Conservation (phyloP, 441 rosid genomes). For the Brassica hybrid region DNA sequence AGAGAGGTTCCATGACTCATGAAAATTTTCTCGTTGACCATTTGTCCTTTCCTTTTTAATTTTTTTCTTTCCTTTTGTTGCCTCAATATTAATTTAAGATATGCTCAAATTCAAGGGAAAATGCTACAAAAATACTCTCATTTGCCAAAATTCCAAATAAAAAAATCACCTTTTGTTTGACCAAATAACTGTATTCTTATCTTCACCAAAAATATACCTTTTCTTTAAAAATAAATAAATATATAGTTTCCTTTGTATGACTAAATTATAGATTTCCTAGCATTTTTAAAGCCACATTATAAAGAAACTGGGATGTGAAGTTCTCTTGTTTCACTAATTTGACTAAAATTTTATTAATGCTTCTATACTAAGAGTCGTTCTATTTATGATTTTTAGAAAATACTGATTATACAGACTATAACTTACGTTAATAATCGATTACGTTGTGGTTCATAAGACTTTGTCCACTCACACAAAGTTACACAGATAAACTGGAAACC, state of each 20-base stretch:
- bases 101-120: neutral
- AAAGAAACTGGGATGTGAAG: neutral
- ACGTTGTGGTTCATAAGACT: no score
- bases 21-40: no score
- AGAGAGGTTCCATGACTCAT: no score
- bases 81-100: no score
- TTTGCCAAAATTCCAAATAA: neutral
- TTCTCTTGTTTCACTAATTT: no score
- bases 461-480: no score
- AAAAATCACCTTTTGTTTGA: neutral
- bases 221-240: neutral
- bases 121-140: neutral
- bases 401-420: constrained; percentile 11
- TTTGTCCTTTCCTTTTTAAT: no score
- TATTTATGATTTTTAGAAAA: no score
- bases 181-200: neutral
- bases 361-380: no score
- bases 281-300: neutral
- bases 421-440: constrained; percentile 13
- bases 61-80: no score
- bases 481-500: neutral
- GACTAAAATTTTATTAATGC: neutral
- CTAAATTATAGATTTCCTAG: neutral
- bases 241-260: neutral
- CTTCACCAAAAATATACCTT: neutral